Evolutionary conservation across 352 stramenopile species (phyloP).

Genomic region (Phytophthora macrochlamydospora): DNA sequence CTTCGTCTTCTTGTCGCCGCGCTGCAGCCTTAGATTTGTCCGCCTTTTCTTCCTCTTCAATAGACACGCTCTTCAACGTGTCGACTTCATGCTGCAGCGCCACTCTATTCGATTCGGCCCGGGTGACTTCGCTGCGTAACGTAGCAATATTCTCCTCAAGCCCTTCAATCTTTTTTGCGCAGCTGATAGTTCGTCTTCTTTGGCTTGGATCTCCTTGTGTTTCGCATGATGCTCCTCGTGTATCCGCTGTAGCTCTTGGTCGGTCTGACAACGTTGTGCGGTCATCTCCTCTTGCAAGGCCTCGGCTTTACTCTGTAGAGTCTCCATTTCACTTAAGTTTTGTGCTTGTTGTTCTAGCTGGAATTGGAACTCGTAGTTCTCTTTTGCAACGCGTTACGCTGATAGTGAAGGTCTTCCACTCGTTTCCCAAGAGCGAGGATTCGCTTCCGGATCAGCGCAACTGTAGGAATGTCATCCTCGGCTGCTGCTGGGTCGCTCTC

Average conservation of each 20-base stretch:
- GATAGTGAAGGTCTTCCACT: conserved; percentile 72
- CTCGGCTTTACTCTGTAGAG: conserved; percentile 33
- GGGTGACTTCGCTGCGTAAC: conserved; percentile 21
- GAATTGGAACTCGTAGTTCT: conserved; percentile 78
- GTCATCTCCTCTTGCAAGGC: conserved; percentile 52
- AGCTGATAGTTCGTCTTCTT: conserved; percentile 35
- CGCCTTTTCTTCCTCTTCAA: conserved; percentile 61
- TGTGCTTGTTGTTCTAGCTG: conserved; percentile 61
- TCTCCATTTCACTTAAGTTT: conserved; percentile 54
- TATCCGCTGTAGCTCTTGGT: conserved; percentile 15
- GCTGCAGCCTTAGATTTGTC: conserved; percentile 42
- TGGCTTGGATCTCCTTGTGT: conserved; percentile 20
- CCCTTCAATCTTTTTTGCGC: conserved; percentile 30
- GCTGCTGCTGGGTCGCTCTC: conserved; percentile 2
- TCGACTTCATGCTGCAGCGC: conserved; percentile 39
- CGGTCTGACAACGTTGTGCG: conserved; percentile 28
- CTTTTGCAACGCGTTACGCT: conserved; percentile 75
- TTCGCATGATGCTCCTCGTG: conserved; percentile 36
- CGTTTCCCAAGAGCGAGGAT: conserved; percentile 68
- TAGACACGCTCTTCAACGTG: conserved; percentile 33
- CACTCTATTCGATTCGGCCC: conserved; percentile 40
- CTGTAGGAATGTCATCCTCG: conserved; percentile 28
- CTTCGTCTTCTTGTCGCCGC: conserved; percentile 58
- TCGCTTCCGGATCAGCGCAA: conserved; percentile 55
- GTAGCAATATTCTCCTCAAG: conserved; percentile 24